Conservation (phyloP, 2,329 filamentous ascomycete species). For the Eurotiales sp. region DNA sequence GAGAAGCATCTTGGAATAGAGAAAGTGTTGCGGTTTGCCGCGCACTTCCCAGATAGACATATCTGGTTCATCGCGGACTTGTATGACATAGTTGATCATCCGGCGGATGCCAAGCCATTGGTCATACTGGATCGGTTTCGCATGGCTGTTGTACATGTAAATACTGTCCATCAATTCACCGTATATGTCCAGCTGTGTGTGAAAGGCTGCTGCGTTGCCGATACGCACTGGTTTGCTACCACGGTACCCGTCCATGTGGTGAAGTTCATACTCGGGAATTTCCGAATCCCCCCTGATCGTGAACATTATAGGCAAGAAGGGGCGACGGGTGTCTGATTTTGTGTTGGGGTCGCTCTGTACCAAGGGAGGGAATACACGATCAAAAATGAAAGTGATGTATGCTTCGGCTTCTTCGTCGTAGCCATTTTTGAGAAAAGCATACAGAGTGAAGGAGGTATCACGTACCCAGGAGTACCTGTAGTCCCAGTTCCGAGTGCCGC, state of each 20-base stretch:
- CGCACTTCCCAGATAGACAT: constrained; percentile 85
- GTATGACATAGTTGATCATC: constrained; percentile 67
- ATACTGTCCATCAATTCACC: constrained; percentile 74
- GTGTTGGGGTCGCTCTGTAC: constrained; percentile 53
- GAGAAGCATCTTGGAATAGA: constrained; percentile 78
- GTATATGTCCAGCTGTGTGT: constrained; percentile 76
- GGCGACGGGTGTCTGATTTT: constrained; percentile 51
- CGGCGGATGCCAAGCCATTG: constrained; percentile 69
- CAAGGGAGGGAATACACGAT: constrained; percentile 52
- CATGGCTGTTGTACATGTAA: constrained; percentile 76
- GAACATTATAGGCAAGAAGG: constrained; percentile 72
- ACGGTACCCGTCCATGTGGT: constrained; percentile 69
- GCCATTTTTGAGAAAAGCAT: constrained; percentile 69
- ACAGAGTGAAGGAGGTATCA: constrained; percentile 73
- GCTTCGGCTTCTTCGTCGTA: constrained; percentile 72
- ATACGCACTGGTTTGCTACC: constrained; percentile 69
- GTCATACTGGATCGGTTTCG: constrained; percentile 72
- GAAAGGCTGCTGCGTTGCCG: constrained; percentile 72
- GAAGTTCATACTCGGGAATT: constrained; percentile 66
- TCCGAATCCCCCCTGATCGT: constrained; percentile 71
- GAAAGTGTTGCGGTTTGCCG: constrained; percentile 70
- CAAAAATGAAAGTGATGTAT: constrained; percentile 74
- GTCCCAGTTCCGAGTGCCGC: constrained; percentile 55
- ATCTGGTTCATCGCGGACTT: constrained; percentile 63
- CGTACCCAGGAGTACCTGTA: constrained; percentile 67